phyloP scores from a whole-genome alignment of 768 basidiomycete genomes.

The Boletus reticulatus region DNA sequence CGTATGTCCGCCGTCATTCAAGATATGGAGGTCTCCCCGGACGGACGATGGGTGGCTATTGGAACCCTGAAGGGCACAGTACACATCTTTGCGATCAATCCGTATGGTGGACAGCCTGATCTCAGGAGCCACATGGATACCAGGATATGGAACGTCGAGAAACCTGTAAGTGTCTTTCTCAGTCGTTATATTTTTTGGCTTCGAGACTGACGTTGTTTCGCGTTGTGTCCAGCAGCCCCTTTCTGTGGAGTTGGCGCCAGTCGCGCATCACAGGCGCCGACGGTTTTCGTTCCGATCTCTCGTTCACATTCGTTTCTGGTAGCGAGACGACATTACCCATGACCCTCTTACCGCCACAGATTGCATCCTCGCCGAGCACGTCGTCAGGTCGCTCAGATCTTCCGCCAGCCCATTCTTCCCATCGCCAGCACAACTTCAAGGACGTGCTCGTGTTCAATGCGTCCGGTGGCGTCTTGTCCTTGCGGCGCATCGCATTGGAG shows the following conservation, averaged over 20 bases:
- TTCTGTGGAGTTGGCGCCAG: slow-evolving; percentile 52
- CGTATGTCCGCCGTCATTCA: slow-evolving; percentile 66
- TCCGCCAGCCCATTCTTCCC: slow-evolving; percentile 28
- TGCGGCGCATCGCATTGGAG: slow-evolving; percentile 54
- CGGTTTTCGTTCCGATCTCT: slow-evolving; percentile 40
- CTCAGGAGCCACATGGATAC: slow-evolving; percentile 58
- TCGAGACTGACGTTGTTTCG: neutral
- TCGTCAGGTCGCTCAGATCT: slow-evolving; percentile 30
- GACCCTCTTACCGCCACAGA: slow-evolving; percentile 35
- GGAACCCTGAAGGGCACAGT: slow-evolving; percentile 62
- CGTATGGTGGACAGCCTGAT: slow-evolving; percentile 70
- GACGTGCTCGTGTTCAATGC: slow-evolving; percentile 72
- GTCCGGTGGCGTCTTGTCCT: slow-evolving; percentile 48
- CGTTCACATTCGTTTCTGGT: slow-evolving; percentile 52
- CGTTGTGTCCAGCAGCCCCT: slow-evolving; percentile 42
- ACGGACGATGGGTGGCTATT: slow-evolving; percentile 68
- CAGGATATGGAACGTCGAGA: slow-evolving; percentile 51
- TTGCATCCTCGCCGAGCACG: slow-evolving; percentile 26
- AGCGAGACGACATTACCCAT: slow-evolving; percentile 35
- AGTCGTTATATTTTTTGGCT: neutral
- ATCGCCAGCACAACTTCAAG: slow-evolving; percentile 49
- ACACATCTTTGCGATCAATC: slow-evolving; percentile 76
- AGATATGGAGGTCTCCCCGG: slow-evolving; percentile 38
- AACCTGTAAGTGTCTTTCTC: slow-evolving; percentile 37
- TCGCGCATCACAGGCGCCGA: slow-evolving; percentile 39